These are phyloP conservation scores for Echria macrotheca DNA, from an alignment of 495 filamentous ascomycete genomes.

Conservation along the genomic window DNA sequence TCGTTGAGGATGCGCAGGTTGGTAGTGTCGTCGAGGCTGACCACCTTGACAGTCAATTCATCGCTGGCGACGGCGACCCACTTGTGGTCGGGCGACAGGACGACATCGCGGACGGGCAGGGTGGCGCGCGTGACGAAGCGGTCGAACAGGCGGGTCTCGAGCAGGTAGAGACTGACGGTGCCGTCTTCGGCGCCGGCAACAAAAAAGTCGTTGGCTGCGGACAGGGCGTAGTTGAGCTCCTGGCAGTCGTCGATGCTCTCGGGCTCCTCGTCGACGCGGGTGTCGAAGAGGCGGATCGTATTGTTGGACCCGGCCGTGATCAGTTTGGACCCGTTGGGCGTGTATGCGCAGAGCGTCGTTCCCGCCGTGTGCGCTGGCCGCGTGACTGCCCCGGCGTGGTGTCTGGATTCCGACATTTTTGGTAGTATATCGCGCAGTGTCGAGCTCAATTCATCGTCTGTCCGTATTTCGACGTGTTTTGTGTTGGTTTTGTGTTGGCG, in stretches of 20 bases:
- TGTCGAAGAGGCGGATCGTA: conserved; percentile 82
- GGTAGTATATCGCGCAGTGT: too few relatives aligned
- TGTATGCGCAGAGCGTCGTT: conserved; percentile 50
- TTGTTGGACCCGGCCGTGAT: conserved; percentile 89
- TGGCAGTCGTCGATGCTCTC: conserved; percentile 81
- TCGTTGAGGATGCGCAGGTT: conserved; percentile 70
- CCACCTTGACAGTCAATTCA: conserved; percentile 83
- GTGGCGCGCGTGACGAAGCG: conserved; percentile 75
- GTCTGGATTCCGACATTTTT: too few relatives aligned
- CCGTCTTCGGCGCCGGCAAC: conserved; percentile 88
- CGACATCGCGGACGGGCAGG: conserved; percentile 79
- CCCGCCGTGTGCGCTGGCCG: conserved; percentile 51
- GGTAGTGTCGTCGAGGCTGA: conserved; percentile 71
- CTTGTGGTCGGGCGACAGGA: conserved; percentile 71
- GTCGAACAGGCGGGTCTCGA: conserved; percentile 69
- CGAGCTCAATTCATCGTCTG: too few relatives aligned
- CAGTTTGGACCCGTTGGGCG: conserved; percentile 50
- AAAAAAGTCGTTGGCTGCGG: conserved; percentile 76
- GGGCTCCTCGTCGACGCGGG: conserved; percentile 85
- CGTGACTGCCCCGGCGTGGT: too few relatives aligned
- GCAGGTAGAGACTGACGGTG: conserved; percentile 79
- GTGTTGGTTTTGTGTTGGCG: neutral
- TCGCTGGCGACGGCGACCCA: conserved; percentile 98
- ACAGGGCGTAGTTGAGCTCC: conserved; percentile 73
- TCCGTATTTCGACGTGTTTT: neutral